Evolutionary conservation across 805 yeast species (phyloP).

Genomic region (Metschnikowia borealis): DNA sequence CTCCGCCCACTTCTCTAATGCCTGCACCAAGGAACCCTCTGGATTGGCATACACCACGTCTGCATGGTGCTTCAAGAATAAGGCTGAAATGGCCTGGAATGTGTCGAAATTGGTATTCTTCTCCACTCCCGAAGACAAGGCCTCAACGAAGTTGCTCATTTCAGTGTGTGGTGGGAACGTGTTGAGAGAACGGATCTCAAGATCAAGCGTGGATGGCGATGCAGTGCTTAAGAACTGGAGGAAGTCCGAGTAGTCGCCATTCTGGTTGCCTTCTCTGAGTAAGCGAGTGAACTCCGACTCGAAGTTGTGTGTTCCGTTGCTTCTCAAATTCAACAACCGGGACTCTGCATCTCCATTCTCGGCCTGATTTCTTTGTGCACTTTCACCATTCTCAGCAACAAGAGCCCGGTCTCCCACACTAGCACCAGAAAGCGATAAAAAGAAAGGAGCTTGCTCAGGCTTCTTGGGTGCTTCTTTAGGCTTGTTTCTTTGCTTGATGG

Average conservation of each 20-base stretch:
- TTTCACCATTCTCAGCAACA: slow-evolving; percentile 37
- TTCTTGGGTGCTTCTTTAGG: slow-evolving; percentile 86
- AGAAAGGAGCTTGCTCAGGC: slow-evolving; percentile 77
- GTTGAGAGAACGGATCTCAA: slow-evolving; percentile 80
- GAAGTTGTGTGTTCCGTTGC: slow-evolving; percentile 43
- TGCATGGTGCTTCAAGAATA: slow-evolving; percentile 75
- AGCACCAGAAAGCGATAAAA: slow-evolving; percentile 63
- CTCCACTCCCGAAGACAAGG: slow-evolving; percentile 56
- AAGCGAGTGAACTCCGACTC: slow-evolving; percentile 71
- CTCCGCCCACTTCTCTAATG: slow-evolving; percentile 48
- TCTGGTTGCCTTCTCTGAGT: slow-evolving; percentile 50
- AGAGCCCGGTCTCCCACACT: slow-evolving; percentile 68
- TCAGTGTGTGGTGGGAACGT: slow-evolving; percentile 65
- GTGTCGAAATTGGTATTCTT: slow-evolving; percentile 66
- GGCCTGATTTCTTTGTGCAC: slow-evolving; percentile 8
- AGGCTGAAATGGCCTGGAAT: slow-evolving; percentile 72
- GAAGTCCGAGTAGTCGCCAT: slow-evolving; percentile 45
- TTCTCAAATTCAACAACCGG: slow-evolving; percentile 31
- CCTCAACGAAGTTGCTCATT: slow-evolving; percentile 59
- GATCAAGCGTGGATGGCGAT: slow-evolving; percentile 75
- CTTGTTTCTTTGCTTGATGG: slow-evolving; percentile 80
- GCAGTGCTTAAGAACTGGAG: slow-evolving; percentile 51
- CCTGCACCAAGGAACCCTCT: slow-evolving; percentile 36
- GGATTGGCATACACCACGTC: slow-evolving; percentile 56
- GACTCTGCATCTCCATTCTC: slow-evolving; percentile 26